phyloP scores from a whole-genome alignment of 2,329 filamentous ascomycete species.

The Exophiala bonariae region DNA sequence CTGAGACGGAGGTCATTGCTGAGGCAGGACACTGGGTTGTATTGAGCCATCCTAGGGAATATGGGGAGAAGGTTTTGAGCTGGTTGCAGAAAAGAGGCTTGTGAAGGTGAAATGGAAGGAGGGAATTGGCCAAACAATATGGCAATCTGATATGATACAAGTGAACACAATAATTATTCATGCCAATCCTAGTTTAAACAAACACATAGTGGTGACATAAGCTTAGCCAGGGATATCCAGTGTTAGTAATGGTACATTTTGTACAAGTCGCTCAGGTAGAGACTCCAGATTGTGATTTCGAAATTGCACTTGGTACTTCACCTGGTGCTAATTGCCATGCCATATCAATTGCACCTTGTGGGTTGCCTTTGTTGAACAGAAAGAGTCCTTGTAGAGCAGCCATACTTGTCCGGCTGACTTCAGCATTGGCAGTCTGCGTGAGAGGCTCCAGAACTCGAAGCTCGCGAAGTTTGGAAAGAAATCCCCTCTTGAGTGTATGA shows the following conservation, averaged over 20 bases:
- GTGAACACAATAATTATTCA: no score
- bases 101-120: no score
- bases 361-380: conserved; percentile 89
- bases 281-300: no score
- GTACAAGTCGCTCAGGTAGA: no score
- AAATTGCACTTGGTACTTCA: conserved; percentile 17
- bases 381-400: conserved; percentile 93
- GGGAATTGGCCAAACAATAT: no score
- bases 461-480: conserved; percentile 68
- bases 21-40: not conserved
- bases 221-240: no score
- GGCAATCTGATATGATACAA: no score
- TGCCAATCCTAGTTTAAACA: no score
- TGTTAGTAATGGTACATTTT: no score
- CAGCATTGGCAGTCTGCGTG: not conserved
- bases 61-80: not conserved
- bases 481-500: conserved; percentile 63
- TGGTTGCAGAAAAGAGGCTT: conserved; percentile 1
- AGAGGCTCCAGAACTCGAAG: conserved; percentile 64
- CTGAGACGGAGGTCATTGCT: not conserved
- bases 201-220: no score
- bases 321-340: conserved; percentile 45
- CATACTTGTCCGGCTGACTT: conserved; percentile 66
- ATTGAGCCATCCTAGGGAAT: not conserved
- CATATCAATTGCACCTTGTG: conserved; percentile 82